Evolutionary conservation across 805 yeast species (phyloP).

Genomic region (Zygosaccharomyces gambellarensis): DNA sequence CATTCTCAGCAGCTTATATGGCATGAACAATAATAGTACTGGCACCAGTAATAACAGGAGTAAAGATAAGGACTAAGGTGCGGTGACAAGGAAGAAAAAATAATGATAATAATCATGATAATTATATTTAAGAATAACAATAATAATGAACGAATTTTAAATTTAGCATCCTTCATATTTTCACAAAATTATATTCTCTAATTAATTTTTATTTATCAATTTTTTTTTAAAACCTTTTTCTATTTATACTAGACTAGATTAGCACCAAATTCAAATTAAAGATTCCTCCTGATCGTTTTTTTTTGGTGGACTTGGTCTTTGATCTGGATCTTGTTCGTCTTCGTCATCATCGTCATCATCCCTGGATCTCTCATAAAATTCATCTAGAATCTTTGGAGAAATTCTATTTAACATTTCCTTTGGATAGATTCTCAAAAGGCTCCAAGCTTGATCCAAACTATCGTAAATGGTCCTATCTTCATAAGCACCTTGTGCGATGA

Average conservation of each 20-base stretch:
- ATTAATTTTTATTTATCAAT: background rate
- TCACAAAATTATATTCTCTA: background rate
- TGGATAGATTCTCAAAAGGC: slow-evolving; percentile 95
- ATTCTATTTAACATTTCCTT: slow-evolving; percentile 98
- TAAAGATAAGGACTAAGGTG: too few relatives aligned
- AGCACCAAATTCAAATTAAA: slow-evolving; percentile 18
- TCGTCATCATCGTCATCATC: slow-evolving; percentile 56
- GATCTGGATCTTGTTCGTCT: slow-evolving; percentile 38
- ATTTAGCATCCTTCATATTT: background rate
- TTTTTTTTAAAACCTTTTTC: background rate
- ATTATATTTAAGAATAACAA: too few relatives aligned
- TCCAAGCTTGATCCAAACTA: slow-evolving; percentile 97
- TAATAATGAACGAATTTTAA: background rate
- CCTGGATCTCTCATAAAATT: slow-evolving; percentile 89
- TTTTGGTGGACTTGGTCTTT: slow-evolving; percentile 22
- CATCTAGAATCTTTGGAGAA: slow-evolving; percentile 92
- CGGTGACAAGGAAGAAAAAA: background rate
- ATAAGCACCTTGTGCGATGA: slow-evolving; percentile 93
- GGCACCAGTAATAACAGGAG: background rate
- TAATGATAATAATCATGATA: background rate
- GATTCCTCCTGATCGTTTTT: slow-evolving; percentile 20
- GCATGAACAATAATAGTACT: slow-evolving; percentile 3
- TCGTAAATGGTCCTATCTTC: slow-evolving; percentile 93
- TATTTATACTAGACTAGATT: slow-evolving; percentile 2
- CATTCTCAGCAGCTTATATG: slow-evolving; percentile 18